Conservation (phyloP, 2,329 filamentous ascomycete species). For the Cytospora mali region DNA sequence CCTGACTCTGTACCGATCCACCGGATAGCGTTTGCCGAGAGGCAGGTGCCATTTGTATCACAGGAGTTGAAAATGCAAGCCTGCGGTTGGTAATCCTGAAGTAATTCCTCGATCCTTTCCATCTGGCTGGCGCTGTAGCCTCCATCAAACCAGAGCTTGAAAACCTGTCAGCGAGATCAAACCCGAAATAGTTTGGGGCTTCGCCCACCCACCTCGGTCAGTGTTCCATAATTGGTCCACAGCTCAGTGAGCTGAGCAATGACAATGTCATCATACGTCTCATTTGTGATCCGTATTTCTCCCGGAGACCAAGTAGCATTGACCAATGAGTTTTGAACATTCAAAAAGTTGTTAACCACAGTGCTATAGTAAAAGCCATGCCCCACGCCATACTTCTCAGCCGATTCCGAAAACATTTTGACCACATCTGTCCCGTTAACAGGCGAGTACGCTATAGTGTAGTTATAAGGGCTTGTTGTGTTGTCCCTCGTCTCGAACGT, state of each 20-base stretch:
- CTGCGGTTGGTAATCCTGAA: slow-evolving; percentile 31
- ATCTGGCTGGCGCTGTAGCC: slow-evolving; percentile 32
- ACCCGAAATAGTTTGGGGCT: too few species aligned
- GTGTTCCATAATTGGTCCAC: slow-evolving; percentile 32
- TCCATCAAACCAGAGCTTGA: slow-evolving; percentile 36
- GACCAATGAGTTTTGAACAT: slow-evolving; percentile 32
- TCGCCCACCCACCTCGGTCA: slow-evolving; percentile 32
- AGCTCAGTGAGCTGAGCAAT: slow-evolving; percentile 33
- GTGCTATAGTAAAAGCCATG: slow-evolving; percentile 38
- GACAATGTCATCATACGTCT: slow-evolving; percentile 34
- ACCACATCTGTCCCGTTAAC: slow-evolving; percentile 33
- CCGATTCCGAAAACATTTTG: slow-evolving; percentile 32
- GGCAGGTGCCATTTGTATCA: slow-evolving; percentile 31
- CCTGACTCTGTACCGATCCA: slow-evolving; percentile 34
- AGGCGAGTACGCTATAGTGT: slow-evolving; percentile 35
- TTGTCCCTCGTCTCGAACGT: slow-evolving; percentile 33
- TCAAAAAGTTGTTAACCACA: slow-evolving; percentile 38
- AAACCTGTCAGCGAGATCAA: not conserved
- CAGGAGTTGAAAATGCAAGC: slow-evolving; percentile 34
- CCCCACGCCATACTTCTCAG: slow-evolving; percentile 33
- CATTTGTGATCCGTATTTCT: slow-evolving; percentile 32
- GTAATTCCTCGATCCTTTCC: slow-evolving; percentile 30
- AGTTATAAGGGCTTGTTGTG: slow-evolving; percentile 34
- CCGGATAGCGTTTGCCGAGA: slow-evolving; percentile 31
- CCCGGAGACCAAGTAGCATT: slow-evolving; percentile 26